Evolutionary conservation across 2,329 filamentous ascomycete genomes (phyloP), one percentile per base, ranked within the genome.

Genomic region (Periconia sp.): DNA sequence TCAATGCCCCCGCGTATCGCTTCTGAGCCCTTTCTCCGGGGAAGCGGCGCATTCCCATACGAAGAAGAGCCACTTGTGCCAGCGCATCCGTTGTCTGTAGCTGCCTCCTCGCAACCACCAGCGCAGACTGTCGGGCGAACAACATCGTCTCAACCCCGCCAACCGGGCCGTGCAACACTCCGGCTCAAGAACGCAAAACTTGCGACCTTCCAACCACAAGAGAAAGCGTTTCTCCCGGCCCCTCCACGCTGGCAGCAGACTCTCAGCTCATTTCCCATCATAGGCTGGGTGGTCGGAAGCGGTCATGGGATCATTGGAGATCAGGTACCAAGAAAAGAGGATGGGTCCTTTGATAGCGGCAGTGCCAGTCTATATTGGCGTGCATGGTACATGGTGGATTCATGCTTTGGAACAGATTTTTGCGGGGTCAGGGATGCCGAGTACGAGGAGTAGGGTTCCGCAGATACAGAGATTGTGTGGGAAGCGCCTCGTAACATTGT

Each of bases 331-430:
- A 78, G 86, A 29, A 86, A 79, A 39, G 87, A 90, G 39, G 76
- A 80, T 30, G 89, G 88, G 43, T 84, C 83, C 29, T 92, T 96
- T 57, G 92, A 96, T 68, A 88, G 85, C 76, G 81, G 82, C 29
- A 76, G 73, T 32, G 82, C 82, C 5, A 80, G 78, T 50, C 56
- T 78, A 40, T 86, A 85, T 54, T 86, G 83, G 83, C 69, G 74
- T 17, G 71, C 83, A 44, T 85, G 81, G 75, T 79, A 78, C 46
- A 76, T 72, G 66, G 57, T 85, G 12, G 83, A 86, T 56, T 65
- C 59, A 15, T 63, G 77, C 32, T 59, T 83, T n/a, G 80, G 80
- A 2, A 83, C 80, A 1, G 82, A 85, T 55, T 76, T 85, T 45
- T 85, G 82, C 64, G 82, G 81, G 5, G 61, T 85, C 48, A 79